Evolutionary conservation across 345 rosid genomes (phyloP).

Genomic region (Brassica nigra): DNA sequence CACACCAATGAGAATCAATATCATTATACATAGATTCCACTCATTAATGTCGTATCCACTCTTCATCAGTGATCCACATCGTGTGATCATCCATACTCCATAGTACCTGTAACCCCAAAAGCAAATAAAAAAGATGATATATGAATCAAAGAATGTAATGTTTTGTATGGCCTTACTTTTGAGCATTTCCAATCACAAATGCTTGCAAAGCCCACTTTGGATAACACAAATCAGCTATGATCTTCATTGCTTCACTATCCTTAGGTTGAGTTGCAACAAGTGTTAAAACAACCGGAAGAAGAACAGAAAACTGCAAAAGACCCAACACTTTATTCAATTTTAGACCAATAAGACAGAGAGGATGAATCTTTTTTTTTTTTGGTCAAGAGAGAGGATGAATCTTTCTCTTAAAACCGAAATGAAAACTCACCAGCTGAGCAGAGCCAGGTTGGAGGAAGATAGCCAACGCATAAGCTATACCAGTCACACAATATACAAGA

Average conservation of each 20-base stretch:
- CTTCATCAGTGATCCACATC: slow-evolving; percentile 65
- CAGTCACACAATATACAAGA: slow-evolving; percentile 94
- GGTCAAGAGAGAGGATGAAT: background rate
- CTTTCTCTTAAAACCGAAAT: background rate
- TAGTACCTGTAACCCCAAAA: slow-evolving; percentile 54
- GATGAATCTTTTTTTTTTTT: background rate
- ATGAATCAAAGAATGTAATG: background rate
- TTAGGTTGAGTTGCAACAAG: slow-evolving; percentile 69
- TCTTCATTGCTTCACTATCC: slow-evolving; percentile 43
- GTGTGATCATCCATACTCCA: slow-evolving; percentile 89
- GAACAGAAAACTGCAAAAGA: slow-evolving; percentile 81
- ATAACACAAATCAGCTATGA: slow-evolving; percentile 63
- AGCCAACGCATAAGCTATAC: slow-evolving; percentile 84
- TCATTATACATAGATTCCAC: slow-evolving; percentile 59
- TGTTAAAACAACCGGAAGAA: slow-evolving; percentile 92
- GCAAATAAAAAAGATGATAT: background rate
- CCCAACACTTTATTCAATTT: slow-evolving; percentile 4
- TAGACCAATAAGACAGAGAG: background rate
- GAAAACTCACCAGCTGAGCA: slow-evolving; percentile 83
- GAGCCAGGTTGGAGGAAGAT: slow-evolving; percentile 79
- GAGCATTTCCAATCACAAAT: slow-evolving; percentile 77
- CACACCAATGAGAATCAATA: slow-evolving; percentile 58
- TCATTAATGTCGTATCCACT: slow-evolving; percentile 60
- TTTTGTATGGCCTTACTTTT: slow-evolving; percentile 51
- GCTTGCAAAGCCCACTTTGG: slow-evolving; percentile 92